Base-by-base conservation (phyloP, 768 basidiomycete genomes). In the Boletus sensibilis region DNA sequence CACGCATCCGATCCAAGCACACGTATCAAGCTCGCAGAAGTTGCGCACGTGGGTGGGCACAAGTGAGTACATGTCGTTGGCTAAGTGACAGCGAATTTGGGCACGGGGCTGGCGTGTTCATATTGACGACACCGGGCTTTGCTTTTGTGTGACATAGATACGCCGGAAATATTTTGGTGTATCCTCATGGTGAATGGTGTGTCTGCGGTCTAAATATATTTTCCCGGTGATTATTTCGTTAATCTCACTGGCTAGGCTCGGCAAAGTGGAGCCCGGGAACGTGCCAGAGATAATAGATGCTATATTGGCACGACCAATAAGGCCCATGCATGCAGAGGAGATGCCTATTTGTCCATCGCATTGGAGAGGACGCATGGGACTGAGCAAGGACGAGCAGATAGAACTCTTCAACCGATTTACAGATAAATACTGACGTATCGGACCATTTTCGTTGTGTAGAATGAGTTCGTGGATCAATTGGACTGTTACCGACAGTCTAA, bases 41-140 rank as follows among this genome's bases (percentile, higher is more conserved):
- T 87, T 7, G 87, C 81, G 2, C 92, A 94, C 69, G 84, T 94
- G 49, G 92, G 92, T 1, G 90, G 90, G 25, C 92, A 94, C 72
- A 79, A 89, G 91, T 90, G 65, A 67, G 85, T 78, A 9, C 21
- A 51, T 27, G 25, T 42, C 34, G 25, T 41, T 20, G 20, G 43
- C 23, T 42, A 12, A 46, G 47, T 20, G 41, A 33, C 38, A 7
- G 9, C 13, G 12, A 8, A 1, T 11, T 56, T 10, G 37, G 20
- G 23, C 39, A 16, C 42, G 29, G 9, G 23, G 18, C 11, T 14
- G 13, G 18, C 21, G 48, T 41, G 31, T 43, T 41, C 11, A 3
- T 51, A 50, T 39, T 57, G 43, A 61, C 53, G 10, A 42, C n/a
- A 1, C 2, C 18, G 47, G 5, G 25, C 9, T 21, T 33, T 42